These are phyloP conservation scores for Hamamelis virginiana DNA, from an alignment of 164 flowering plant genomes.

Conservation along the genomic window DNA sequence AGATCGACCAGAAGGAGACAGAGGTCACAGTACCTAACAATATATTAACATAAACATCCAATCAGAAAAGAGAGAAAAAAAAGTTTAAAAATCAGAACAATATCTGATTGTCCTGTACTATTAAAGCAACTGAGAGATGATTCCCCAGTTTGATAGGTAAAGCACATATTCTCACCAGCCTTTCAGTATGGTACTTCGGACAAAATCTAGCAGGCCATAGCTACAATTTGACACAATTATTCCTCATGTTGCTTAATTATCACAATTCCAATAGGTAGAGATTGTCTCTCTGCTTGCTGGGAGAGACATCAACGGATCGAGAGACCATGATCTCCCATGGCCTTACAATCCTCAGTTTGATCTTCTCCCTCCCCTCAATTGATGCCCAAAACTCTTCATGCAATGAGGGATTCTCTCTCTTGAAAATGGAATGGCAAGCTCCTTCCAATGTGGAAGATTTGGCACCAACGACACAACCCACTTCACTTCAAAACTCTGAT, in stretches of 20 bases:
- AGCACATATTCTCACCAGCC: constrained; percentile 22
- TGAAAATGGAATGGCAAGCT: no score
- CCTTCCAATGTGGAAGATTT: no score
- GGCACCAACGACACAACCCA: no score
- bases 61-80: neutral
- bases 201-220: no score
- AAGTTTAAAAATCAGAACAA: constrained; percentile 18
- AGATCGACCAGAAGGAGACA: no score
- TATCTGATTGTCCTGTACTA: constrained; percentile 9
- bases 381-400: neutral
- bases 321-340: constrained; percentile 4
- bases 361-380: constrained; percentile 5
- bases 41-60: neutral
- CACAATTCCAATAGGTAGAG: neutral
- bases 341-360: constrained; percentile 6
- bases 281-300: neutral
- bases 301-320: neutral
- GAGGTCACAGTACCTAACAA: no score
- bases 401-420: neutral
- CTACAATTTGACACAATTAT: no score
- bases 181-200: neutral
- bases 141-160: constrained; percentile 17
- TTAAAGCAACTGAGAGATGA: constrained; percentile 11
- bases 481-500: constrained; percentile 22
- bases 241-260: no score